These are phyloP conservation scores for Wallacemonas sp. DNA, from an alignment of 208 protist species.

Conservation along the genomic window DNA sequence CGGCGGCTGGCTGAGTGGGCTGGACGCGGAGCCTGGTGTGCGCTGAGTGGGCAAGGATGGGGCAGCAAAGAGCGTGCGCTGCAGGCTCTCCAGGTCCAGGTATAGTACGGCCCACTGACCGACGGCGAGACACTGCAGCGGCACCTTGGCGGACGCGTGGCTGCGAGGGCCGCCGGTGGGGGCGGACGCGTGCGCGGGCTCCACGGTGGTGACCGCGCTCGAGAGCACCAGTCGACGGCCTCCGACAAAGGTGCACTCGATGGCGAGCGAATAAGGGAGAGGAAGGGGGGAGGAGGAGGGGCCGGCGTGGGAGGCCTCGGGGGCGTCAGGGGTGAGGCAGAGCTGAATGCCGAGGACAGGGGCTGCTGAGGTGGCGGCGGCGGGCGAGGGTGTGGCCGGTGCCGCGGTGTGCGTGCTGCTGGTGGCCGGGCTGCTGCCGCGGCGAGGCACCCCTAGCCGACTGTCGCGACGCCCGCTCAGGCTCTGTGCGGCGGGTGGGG, in stretches of 20 bases:
- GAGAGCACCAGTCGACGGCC: conserved; percentile 2
- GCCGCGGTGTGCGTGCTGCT: no score
- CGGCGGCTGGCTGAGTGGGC: no score
- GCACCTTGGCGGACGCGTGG: conserved; percentile 35
- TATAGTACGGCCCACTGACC: conserved; percentile 75
- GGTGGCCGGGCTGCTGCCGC: no score
- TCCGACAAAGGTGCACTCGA: conserved; percentile 13
- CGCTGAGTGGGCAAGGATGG: no score
- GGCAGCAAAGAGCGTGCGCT: conserved; percentile 20
- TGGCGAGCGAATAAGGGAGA: no score
- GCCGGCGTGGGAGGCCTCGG: conserved; percentile 11
- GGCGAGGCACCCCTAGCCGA: no score
- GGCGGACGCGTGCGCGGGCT: neutral
- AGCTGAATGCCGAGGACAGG: conserved; percentile 64
- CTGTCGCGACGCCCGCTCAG: no score
- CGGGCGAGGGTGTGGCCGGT: no score
- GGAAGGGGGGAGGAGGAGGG: no score
- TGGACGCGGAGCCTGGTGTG: no score
- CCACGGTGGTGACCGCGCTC: neutral
- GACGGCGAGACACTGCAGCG: conserved; percentile 44
- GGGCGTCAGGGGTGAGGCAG: conserved; percentile 22
- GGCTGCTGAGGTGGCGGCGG: conserved; percentile 22
- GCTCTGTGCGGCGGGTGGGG: conserved; percentile 13
- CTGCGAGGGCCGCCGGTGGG: neutral
- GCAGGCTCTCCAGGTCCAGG: conserved; percentile 47